Evolutionary conservation across 2,329 filamentous ascomycete species (phyloP).

Genomic region (Waltergamsia citrina): DNA sequence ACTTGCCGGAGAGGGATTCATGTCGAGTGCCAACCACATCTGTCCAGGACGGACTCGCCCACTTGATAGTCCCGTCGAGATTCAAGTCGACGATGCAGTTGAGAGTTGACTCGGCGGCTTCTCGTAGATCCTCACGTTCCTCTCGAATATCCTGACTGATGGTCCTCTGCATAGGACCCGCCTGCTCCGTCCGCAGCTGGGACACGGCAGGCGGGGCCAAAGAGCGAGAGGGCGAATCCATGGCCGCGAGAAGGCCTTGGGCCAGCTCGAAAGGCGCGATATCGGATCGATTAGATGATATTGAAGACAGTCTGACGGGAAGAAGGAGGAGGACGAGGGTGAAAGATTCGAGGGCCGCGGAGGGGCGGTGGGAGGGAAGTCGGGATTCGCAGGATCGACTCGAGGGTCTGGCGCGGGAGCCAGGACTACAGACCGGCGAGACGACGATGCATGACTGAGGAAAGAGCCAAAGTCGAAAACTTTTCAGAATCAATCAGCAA

Average conservation of each 20-base stretch:
- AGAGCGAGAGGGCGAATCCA: neutral
- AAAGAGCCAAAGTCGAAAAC: no score
- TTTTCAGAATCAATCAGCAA: no score
- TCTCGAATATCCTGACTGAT: constrained; percentile 86
- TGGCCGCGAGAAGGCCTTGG: neutral
- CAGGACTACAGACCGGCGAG: constrained; percentile 35
- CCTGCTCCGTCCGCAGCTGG: constrained; percentile 39
- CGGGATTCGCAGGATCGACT: constrained; percentile 1
- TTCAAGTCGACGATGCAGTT: constrained; percentile 95
- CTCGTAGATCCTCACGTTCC: constrained; percentile 85
- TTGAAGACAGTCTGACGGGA: neutral
- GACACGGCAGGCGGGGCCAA: constrained; percentile 45
- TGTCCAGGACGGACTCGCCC: constrained; percentile 93
- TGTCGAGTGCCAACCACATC: constrained; percentile 79
- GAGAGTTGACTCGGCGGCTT: constrained; percentile 90
- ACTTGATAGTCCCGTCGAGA: constrained; percentile 81
- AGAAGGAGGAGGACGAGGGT: neutral
- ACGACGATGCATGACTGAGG: constrained; percentile 36
- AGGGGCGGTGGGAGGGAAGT: constrained; percentile 13
- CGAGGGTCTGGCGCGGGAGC: constrained; percentile 31
- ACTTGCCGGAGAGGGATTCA: constrained; percentile 62
- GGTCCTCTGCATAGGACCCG: constrained; percentile 50
- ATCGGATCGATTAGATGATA: neutral
- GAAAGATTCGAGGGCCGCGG: constrained; percentile 1
- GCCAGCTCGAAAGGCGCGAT: neutral